Conservation (phyloP, 371 early-diverging fungal genomes). For the Rhizopus delemar region DNA sequence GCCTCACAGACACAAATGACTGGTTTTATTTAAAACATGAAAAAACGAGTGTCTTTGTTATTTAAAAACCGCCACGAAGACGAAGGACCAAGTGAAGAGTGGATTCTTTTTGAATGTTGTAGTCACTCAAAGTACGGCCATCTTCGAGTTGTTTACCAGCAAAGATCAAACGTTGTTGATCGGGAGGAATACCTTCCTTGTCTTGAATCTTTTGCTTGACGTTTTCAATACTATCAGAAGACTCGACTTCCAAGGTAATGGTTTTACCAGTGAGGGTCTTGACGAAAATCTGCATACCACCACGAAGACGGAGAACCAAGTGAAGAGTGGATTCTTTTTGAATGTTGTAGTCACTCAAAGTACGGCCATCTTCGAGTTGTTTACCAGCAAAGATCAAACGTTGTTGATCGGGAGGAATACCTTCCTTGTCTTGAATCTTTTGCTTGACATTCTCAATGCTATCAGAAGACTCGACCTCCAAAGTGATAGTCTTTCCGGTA, state of each 20-base stretch:
- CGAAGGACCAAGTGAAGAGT: slow-evolving; percentile 90
- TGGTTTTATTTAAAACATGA: neutral
- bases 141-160: slow-evolving; percentile 98
- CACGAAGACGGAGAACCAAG: slow-evolving; percentile 92
- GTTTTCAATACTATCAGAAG: slow-evolving; percentile 7
- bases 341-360: slow-evolving; percentile 76
- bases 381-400: slow-evolving; percentile 98
- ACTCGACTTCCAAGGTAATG: slow-evolving; percentile 64
- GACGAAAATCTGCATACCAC: slow-evolving; percentile 78
- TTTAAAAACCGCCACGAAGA: slow-evolving; percentile 78
- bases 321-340: slow-evolving; percentile 95
- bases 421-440: slow-evolving; percentile 96
- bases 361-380: slow-evolving; percentile 96
- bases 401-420: slow-evolving; percentile 98
- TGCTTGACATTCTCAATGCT: slow-evolving; percentile 95
- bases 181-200: slow-evolving; percentile 63
- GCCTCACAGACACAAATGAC: too few relatives aligned
- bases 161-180: slow-evolving; percentile 98
- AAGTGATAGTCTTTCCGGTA: slow-evolving; percentile 84
- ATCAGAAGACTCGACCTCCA: slow-evolving; percentile 95
- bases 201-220: slow-evolving; percentile 16
- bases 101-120: slow-evolving; percentile 39
- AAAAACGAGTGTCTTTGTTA: neutral
- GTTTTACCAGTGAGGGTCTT: slow-evolving; percentile 76
- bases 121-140: slow-evolving; percentile 78